Conservation (phyloP, 768 basidiomycete species). For the Boletus reticuloceps region DNA sequence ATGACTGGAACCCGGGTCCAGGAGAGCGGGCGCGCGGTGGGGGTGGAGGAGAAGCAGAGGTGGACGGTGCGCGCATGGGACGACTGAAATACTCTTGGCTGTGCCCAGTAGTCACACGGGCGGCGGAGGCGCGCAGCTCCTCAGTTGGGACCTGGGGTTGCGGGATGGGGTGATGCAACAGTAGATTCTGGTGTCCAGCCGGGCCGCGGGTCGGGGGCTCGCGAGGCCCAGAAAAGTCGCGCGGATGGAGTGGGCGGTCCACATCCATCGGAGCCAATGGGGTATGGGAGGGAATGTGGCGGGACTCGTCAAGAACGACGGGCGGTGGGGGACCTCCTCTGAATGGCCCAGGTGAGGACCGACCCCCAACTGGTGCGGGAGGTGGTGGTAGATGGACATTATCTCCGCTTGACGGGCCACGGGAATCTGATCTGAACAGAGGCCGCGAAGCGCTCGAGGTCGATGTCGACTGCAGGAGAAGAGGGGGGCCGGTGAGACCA, state of each 20-base stretch:
- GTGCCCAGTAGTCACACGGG: conserved; percentile 41
- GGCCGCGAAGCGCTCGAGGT: conserved; percentile 34
- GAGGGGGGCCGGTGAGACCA: conserved; percentile 63
- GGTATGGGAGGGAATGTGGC: conserved; percentile 65
- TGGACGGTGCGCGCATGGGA: conserved; percentile 49
- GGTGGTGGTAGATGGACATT: conserved; percentile 57
- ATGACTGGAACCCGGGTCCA: conserved; percentile 45
- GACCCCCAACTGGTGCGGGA: conserved; percentile 43
- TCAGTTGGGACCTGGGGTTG: conserved; percentile 55
- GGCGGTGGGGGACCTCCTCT: conserved; percentile 82
- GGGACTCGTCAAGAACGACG: conserved; percentile 71
- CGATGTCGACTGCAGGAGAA: conserved; percentile 51
- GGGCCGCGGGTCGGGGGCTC: conserved; percentile 50
- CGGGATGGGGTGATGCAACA: conserved; percentile 68
- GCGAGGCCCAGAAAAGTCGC: conserved; percentile 54
- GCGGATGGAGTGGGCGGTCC: conserved; percentile 53
- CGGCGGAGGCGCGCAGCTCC: conserved; percentile 44
- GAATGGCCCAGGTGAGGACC: conserved; percentile 72
- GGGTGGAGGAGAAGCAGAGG: conserved; percentile 59
- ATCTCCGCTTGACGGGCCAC: conserved; percentile 46
- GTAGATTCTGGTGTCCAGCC: conserved; percentile 50
- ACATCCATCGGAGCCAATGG: conserved; percentile 78
- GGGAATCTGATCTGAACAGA: conserved; percentile 64
- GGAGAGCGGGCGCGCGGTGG: conserved; percentile 52
- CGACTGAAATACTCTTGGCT: conserved; percentile 56